A percentile compares a stretch with the other conserved stretches of the same genome.
Conservation (phyloP, 305 asterid species). For the Caryopteris hybrid region DNA sequence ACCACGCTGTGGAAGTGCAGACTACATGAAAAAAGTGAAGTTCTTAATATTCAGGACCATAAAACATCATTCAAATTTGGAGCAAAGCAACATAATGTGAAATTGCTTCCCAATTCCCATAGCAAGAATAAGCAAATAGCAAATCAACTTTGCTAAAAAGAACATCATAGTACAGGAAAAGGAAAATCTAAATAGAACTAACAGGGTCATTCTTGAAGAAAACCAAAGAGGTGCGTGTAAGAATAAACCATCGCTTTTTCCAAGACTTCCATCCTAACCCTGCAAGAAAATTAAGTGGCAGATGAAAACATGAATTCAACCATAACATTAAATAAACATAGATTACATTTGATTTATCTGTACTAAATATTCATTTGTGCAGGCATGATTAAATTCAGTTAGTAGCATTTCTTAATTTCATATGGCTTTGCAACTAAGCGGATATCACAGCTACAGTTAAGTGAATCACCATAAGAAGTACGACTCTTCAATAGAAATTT, state of each 20-base stretch:
- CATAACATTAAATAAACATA: no score
- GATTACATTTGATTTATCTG: no score
- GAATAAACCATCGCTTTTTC: slow-evolving; percentile 98
- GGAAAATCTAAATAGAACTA: slow-evolving; percentile 31
- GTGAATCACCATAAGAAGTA: neutral
- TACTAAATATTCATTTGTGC: no score
- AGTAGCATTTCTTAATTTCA: neutral
- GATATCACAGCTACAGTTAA: slow-evolving; percentile 1
- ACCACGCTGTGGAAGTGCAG: slow-evolving; percentile 93
- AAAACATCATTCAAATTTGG: slow-evolving; percentile 14
- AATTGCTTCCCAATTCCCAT: neutral
- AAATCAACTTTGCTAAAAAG: slow-evolving; percentile 3
- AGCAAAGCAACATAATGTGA: slow-evolving; percentile 6
- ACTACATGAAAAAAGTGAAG: slow-evolving; percentile 39
- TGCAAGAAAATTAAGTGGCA: slow-evolving; percentile 37
- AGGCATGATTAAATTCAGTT: neutral
- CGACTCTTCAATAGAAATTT: neutral
- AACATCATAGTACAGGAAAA: slow-evolving; percentile 6
- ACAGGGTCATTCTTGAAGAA: slow-evolving; percentile 95
- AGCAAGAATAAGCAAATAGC: neutral
- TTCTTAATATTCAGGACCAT: slow-evolving; percentile 14
- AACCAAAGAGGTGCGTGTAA: slow-evolving; percentile 91
- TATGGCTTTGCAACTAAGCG: neutral
- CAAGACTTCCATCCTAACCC: slow-evolving; percentile 98
- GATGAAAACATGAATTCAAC: slow-evolving; percentile 13